Conservation (phyloP, 2,329 filamentous ascomycete species). For the Pyrenophora graminea region DNA sequence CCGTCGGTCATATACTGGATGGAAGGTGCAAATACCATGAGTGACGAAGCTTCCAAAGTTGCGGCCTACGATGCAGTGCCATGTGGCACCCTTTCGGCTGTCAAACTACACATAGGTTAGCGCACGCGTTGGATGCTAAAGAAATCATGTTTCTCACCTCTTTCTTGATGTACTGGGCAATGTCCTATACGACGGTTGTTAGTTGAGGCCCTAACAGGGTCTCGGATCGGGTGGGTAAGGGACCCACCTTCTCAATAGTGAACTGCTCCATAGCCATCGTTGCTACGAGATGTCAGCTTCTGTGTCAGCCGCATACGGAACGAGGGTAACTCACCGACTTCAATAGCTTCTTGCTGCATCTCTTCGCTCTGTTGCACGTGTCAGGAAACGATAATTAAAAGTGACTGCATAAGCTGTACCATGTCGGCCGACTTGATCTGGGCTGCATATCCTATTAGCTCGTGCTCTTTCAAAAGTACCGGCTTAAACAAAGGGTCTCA, state of each 20-base stretch:
- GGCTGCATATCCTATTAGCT: conserved; percentile 60
- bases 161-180: conserved; percentile 93
- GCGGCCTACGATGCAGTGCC: conserved; percentile 97
- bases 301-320: conserved; percentile 14
- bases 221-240: background rate
- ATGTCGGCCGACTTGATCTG: conserved; percentile 99
- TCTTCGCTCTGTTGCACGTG: conserved; percentile 74
- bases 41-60: conserved; percentile 99
- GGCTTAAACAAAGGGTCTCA: conserved; percentile 50
- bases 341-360: conserved; percentile 94
- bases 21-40: conserved; percentile 67
- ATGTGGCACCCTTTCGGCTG: conserved; percentile 93
- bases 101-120: conserved; percentile 71
- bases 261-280: conserved; percentile 73
- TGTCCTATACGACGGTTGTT: conserved; percentile 67
- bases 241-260: conserved; percentile 69
- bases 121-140: background rate
- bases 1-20: too few species aligned
- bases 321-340: conserved; percentile 73
- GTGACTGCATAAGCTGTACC: conserved; percentile 61
- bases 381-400: conserved; percentile 17
- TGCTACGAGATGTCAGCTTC: conserved; percentile 53
- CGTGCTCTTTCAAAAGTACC: conserved; percentile 12
- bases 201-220: background rate
- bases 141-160: conserved; percentile 60